Percentiles rank a stretch among this genome's conserved stretches.
Conservation (phyloP, 2,329 filamentous ascomycete species). For the Diplodia sapinea region DNA sequence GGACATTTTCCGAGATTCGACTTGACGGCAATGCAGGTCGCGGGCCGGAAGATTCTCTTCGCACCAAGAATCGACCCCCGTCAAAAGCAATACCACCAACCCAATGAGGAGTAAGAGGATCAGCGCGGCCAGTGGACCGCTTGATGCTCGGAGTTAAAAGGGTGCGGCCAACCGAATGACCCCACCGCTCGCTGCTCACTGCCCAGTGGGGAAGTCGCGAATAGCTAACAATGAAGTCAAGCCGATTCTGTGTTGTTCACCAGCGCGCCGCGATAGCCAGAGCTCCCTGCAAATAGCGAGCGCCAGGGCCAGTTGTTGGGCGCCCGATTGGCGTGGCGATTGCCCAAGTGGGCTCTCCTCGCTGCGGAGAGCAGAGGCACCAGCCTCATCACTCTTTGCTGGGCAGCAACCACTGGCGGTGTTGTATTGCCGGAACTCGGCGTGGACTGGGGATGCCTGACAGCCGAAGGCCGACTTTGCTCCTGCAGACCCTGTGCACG, state of each 20-base stretch:
- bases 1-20: neutral
- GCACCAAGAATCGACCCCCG: neutral
- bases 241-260: neutral
- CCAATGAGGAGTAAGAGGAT: conserved; percentile 15
- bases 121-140: neutral
- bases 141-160: conserved; percentile 1
- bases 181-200: conserved; percentile 7
- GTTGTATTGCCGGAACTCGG: neutral
- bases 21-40: neutral
- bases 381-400: neutral
- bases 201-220: conserved; percentile 3
- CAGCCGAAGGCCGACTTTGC: conserved; percentile 23
- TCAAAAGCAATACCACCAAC: neutral
- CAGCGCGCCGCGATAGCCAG: neutral
- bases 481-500: conserved; percentile 17
- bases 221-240: neutral
- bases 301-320: neutral
- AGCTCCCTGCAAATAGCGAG: neutral
- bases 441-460: neutral
- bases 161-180: neutral
- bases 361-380: neutral
- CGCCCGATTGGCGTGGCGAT: neutral
- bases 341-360: neutral
- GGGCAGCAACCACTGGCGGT: neutral
- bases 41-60: neutral